Percentiles rank a stretch among this genome's conserved stretches.
Conservation (phyloP, 148 eudicot genomes). For the Persicaria tinctoria region DNA sequence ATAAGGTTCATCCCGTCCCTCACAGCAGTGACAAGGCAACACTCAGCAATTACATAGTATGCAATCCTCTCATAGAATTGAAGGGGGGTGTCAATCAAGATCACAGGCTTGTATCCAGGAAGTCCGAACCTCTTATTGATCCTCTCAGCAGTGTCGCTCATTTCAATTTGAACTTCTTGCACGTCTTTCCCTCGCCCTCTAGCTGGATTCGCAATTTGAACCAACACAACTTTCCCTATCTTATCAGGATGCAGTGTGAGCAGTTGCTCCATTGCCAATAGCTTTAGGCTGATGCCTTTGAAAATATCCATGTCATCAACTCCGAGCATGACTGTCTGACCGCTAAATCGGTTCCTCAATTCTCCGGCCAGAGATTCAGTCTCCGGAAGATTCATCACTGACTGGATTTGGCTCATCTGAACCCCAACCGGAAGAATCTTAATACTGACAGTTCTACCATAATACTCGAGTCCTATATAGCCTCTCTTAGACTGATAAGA, state of each 20-base stretch:
- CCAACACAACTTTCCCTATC: constrained; percentile 60
- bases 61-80: constrained; percentile 68
- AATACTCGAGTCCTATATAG: constrained; percentile 19
- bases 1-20: constrained; percentile 89
- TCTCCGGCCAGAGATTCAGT: constrained; percentile 52
- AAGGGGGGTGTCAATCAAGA: constrained; percentile 55
- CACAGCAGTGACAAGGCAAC: constrained; percentile 80
- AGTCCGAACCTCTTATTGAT: constrained; percentile 51
- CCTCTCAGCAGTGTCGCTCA: constrained; percentile 44
- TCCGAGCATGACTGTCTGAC: constrained; percentile 71
- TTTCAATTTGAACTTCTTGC: constrained; percentile 64
- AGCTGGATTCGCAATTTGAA: constrained; percentile 90
- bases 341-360: constrained; percentile 38
- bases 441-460: constrained; percentile 17
- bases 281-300: constrained; percentile 78
- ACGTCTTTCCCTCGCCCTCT: constrained; percentile 83
- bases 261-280: constrained; percentile 74
- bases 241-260: constrained; percentile 64
- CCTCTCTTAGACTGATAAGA: constrained; percentile 19
- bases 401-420: constrained; percentile 70
- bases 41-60: constrained; percentile 73
- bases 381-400: constrained; percentile 61
- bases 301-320: constrained; percentile 95
- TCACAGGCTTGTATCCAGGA: constrained; percentile 58
- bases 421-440: constrained; percentile 69